phyloP scores from a whole-genome alignment of 805 yeast species.

The Maudiozyma bulderi region DNA sequence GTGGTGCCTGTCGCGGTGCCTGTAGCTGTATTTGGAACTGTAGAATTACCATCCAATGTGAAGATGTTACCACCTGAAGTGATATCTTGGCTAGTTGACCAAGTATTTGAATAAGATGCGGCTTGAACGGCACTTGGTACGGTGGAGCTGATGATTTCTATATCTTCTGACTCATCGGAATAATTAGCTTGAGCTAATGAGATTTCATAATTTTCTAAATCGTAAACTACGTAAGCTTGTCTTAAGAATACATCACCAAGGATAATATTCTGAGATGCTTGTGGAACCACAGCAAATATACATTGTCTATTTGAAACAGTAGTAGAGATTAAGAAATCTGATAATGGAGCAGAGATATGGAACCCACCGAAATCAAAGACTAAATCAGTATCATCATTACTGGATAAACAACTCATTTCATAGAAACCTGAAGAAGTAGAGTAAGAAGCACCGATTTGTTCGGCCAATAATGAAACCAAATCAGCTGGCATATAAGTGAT shows the following conservation, averaged over 20 bases:
- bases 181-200: slow-evolving; percentile 40
- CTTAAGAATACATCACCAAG: slow-evolving; percentile 54
- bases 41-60: slow-evolving; percentile 5
- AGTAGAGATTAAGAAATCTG: slow-evolving; percentile 24
- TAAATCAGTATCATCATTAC: slow-evolving; percentile 28
- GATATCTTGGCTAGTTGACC: slow-evolving; percentile 20
- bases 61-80: slow-evolving; percentile 23
- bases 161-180: slow-evolving; percentile 21
- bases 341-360: slow-evolving; percentile 42
- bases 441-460: slow-evolving; percentile 36
- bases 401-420: slow-evolving; percentile 34
- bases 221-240: slow-evolving; percentile 50
- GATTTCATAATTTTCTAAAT: slow-evolving; percentile 39
- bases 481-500: slow-evolving; percentile 36
- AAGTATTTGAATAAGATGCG: slow-evolving; percentile 37
- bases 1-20: not conserved
- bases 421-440: slow-evolving; percentile 37
- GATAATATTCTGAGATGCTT: slow-evolving; percentile 21
- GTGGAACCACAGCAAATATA: slow-evolving; percentile 34
- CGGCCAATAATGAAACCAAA: slow-evolving; percentile 31
- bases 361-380: slow-evolving; percentile 55
- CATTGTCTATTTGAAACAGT: slow-evolving; percentile 24
- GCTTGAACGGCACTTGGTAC: slow-evolving; percentile 47
- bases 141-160: slow-evolving; percentile 34
- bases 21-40: not conserved